Evolutionary conservation across 108 stramenopile genomes (phyloP).

Genomic region (Pseudonitzschia multistriata): DNA sequence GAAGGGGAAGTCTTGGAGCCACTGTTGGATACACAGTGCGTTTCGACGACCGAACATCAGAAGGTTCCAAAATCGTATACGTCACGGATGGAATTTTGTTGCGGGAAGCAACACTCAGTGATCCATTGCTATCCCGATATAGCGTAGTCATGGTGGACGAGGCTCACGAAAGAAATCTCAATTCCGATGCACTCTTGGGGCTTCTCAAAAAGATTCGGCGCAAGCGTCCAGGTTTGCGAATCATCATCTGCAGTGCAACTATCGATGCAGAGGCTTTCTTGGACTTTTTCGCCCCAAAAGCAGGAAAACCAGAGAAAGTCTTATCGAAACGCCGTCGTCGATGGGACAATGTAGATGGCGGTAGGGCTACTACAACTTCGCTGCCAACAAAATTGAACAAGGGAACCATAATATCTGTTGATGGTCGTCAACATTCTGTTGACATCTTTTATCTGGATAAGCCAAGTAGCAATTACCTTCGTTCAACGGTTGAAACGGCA

Average conservation of each 20-base stretch:
- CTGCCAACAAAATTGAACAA: constrained; percentile 12
- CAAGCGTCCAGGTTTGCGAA: constrained; percentile 68
- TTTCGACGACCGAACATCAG: constrained; percentile 65
- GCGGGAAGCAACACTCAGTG: constrained; percentile 80
- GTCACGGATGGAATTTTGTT: constrained; percentile 93
- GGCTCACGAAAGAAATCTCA: constrained; percentile 91
- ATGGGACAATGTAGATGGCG: constrained; percentile 32
- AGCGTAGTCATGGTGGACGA: constrained; percentile 96
- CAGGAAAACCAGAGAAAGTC: neutral
- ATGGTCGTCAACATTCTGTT: constrained; percentile 83
- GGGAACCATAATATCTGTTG: constrained; percentile 82
- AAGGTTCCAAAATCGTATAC: constrained; percentile 68
- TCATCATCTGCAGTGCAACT: constrained; percentile 97
- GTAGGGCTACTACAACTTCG: constrained; percentile 5
- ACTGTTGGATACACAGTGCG: constrained; percentile 81
- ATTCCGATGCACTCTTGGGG: constrained; percentile 91
- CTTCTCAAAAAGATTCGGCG: constrained; percentile 84
- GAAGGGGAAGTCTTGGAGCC: constrained; percentile 30
- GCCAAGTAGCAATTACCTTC: constrained; percentile 80
- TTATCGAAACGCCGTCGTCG: constrained; percentile 29
- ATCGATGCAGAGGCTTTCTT: constrained; percentile 92
- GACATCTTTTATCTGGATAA: constrained; percentile 80
- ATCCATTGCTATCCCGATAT: constrained; percentile 90
- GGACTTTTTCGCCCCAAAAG: constrained; percentile 78
- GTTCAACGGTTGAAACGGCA: constrained; percentile 76